Evolutionary conservation across 2,329 filamentous ascomycete genomes (phyloP), one percentile per base, ranked within the genome.

Genomic region (Mollisiaceae sp.): DNA sequence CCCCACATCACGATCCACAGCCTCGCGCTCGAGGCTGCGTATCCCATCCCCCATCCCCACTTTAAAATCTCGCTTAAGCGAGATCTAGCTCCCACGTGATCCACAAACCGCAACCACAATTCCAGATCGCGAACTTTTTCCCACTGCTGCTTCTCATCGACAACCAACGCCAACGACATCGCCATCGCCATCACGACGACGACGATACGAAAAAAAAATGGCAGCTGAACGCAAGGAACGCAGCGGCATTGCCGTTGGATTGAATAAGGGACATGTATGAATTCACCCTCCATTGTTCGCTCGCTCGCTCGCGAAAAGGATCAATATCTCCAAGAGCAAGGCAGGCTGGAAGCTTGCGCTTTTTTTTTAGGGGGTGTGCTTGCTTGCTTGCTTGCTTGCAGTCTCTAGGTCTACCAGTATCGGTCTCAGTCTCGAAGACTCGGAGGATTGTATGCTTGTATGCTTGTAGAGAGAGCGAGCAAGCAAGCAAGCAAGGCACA

Each of bases 241-340:
- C 76, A 82, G 80, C 80, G 86, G 86, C 80, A 80, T 89, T 75
- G 80, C 83, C 81, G 81, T 85, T 77, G 87, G 87, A 79, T 78
- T 83, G 76, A 89, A 89, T 85, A 85, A 83, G 75, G 85, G 86
- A 79, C 82, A 87, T 83, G 86, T 89, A 89, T 81, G 84, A 77
- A 73, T 74, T 67, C n/a, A 65, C 70, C 65, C 62, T 58, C 54
- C 45, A 60, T 41, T 38, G 57, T 20, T 54, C 9, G 4, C 22
- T 8, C 52, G 20, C 5, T 50, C 24, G 22, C 5, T 20, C 43
- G 9, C 38, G 11, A 41, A 18, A 41, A 18, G 43, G 43, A 47
- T 47, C n/a, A 18, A 22, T 1, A 47, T n/a, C 43, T 47, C 43
- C 43, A 47, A 47, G 43, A 47, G 43, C 15, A 47, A 47, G 43